A percentile compares a stretch with the other conserved stretches of the same genome.
Evolutionary conservation across 2,329 filamentous ascomycete genomes (phyloP).

Genomic region (Diatrype stigma): DNA sequence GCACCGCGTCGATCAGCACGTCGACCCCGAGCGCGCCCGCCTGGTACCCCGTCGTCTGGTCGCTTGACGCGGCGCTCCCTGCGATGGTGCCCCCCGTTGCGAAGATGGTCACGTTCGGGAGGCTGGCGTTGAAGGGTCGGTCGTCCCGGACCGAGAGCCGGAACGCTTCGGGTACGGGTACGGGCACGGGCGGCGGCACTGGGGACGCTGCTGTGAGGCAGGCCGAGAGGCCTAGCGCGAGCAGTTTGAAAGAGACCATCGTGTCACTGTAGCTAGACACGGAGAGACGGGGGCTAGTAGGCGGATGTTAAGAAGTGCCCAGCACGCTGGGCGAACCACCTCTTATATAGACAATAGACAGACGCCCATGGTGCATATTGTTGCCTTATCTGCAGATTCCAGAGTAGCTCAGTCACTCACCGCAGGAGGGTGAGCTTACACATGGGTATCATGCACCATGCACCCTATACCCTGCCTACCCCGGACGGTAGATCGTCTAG

Average conservation of each 20-base stretch:
- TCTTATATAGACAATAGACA: no score
- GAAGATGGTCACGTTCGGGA: constrained; percentile 55
- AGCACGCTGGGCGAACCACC: no score
- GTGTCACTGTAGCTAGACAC: no score
- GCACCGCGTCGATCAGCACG: constrained; percentile 50
- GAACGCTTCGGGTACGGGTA: neutral
- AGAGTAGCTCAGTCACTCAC: no score
- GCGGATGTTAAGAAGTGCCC: no score
- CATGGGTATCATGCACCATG: no score
- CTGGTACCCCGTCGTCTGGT: constrained; percentile 41
- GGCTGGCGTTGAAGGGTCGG: constrained; percentile 32
- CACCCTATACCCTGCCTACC: no score
- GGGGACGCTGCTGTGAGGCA: constrained; percentile 2
- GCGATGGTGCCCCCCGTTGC: constrained; percentile 58
- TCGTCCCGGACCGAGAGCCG: constrained; percentile 8
- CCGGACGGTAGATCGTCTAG: no score
- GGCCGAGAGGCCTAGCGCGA: neutral
- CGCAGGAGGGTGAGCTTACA: no score
- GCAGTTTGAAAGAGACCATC: constrained; percentile 1
- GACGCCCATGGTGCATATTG: no score
- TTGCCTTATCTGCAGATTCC: no score
- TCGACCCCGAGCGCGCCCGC: constrained; percentile 43
- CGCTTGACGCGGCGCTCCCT: constrained; percentile 42
- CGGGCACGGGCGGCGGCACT: neutral
- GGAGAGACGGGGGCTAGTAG: no score